A percentile compares a stretch with the other conserved stretches of the same genome.
Evolutionary conservation across 257 asterid genomes (phyloP).

Genomic region (Nicotiana benthamiana): DNA sequence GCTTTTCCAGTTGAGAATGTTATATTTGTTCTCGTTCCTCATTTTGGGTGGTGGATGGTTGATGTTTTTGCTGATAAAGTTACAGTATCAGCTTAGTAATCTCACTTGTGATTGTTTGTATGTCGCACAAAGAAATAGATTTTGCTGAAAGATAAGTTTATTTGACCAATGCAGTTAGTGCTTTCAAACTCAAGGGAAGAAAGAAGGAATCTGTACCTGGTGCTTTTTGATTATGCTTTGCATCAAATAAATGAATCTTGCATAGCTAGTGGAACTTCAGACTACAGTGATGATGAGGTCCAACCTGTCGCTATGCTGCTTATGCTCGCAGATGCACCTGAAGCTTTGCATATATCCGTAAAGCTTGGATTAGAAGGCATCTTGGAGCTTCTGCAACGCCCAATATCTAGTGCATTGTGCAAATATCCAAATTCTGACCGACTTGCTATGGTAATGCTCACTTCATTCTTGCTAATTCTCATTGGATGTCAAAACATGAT

Average conservation of each 20-base stretch:
- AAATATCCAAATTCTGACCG: slow-evolving; percentile 86
- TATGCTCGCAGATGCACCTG: slow-evolving; percentile 93
- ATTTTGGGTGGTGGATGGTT: too few relatives aligned
- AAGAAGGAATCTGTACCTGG: slow-evolving; percentile 84
- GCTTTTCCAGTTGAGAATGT: too few relatives aligned
- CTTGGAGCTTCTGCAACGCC: slow-evolving; percentile 72
- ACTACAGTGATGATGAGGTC: slow-evolving; percentile 86
- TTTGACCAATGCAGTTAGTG: slow-evolving; percentile 55
- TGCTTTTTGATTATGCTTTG: slow-evolving; percentile 85
- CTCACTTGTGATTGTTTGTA: not conserved
- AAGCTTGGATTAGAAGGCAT: slow-evolving; percentile 94
- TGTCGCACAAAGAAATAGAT: not conserved
- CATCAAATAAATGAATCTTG: slow-evolving; percentile 84
- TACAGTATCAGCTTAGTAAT: not conserved
- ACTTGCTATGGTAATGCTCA: slow-evolving; percentile 61
- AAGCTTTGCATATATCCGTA: slow-evolving; percentile 87
- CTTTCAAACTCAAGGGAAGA: slow-evolving; percentile 89
- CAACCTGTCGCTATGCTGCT: slow-evolving; percentile 94
- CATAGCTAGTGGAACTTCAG: slow-evolving; percentile 72
- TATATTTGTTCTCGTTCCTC: too few relatives aligned
- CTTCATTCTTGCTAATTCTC: slow-evolving; percentile 1
- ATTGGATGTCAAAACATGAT: not conserved
- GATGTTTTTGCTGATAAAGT: too few relatives aligned
- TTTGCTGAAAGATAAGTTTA: not conserved
- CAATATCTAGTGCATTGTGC: slow-evolving; percentile 73